Conservation (phyloP, 148 eudicot genomes). For the Chenopodium quinoa region DNA sequence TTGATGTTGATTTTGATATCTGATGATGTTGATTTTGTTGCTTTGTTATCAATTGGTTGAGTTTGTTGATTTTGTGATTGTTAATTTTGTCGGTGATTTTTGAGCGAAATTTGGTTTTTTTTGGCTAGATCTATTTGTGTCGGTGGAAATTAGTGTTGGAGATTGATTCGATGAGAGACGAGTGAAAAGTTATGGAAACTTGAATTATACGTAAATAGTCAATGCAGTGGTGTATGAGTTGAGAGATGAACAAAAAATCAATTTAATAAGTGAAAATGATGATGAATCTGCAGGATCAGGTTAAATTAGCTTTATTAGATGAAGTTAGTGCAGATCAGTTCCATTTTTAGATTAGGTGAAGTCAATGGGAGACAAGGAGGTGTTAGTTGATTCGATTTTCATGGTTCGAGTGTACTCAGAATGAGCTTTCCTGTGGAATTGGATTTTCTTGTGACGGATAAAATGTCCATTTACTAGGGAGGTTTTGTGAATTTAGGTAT, state of each 20-base stretch:
- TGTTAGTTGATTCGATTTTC: background rate
- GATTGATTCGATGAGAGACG: background rate
- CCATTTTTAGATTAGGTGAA: background rate
- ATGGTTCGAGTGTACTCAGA: background rate
- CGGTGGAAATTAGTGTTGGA: background rate
- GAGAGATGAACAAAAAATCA: background rate
- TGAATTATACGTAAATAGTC: background rate
- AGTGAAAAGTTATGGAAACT: background rate
- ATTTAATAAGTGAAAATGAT: background rate
- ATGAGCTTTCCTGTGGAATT: too few relatives aligned
- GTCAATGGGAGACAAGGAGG: background rate
- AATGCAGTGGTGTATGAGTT: background rate
- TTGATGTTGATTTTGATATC: too few relatives aligned
- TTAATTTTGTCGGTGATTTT: slow-evolving; percentile 10
- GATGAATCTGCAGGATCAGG: background rate
- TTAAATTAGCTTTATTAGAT: too few relatives aligned
- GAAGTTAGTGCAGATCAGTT: background rate
- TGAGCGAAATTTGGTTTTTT: background rate
- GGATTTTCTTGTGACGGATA: background rate
- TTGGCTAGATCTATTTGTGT: slow-evolving; percentile 30
- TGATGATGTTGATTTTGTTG: background rate
- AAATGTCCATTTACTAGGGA: background rate
- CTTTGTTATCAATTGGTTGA: background rate
- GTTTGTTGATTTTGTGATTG: background rate
- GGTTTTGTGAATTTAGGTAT: background rate